These are phyloP conservation scores for Chloroidium sp. DNA, from an alignment of 163 green algal genomes.

Conservation along the genomic window DNA sequence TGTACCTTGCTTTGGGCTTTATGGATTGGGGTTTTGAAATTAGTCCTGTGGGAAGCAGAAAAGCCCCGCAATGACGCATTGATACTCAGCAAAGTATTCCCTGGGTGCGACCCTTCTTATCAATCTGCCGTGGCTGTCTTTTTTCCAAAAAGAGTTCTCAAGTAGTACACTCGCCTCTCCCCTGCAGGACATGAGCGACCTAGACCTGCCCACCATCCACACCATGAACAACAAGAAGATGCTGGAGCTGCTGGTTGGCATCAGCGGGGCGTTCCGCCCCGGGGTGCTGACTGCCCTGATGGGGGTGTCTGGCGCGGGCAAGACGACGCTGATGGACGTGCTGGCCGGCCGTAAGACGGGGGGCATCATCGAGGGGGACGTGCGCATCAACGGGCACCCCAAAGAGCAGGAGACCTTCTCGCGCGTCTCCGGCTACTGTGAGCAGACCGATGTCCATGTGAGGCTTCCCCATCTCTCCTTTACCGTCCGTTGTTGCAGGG, in stretches of 20 bases:
- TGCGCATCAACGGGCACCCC: slow-evolving; percentile 44
- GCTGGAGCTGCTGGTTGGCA: slow-evolving; percentile 46
- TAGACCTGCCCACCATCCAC: slow-evolving; percentile 4
- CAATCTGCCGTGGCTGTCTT: too few species aligned
- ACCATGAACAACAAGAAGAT: slow-evolving; percentile 38
- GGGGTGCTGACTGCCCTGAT: slow-evolving; percentile 66
- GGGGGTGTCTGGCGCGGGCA: slow-evolving; percentile 32
- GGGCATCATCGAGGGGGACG: slow-evolving; percentile 29
- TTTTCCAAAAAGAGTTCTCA: not conserved
- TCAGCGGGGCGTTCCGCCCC: slow-evolving; percentile 55
- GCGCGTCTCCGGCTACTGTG: slow-evolving; percentile 31
- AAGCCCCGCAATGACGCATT: too few species aligned
- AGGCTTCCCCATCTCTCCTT: not conserved
- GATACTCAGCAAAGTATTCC: too few species aligned
- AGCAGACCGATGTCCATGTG: slow-evolving; percentile 14
- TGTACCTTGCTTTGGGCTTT: too few species aligned
- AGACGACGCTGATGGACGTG: slow-evolving; percentile 57
- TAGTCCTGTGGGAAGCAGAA: too few species aligned
- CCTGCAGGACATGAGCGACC: slow-evolving; percentile 6
- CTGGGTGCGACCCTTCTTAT: too few species aligned
- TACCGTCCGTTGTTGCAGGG: not conserved
- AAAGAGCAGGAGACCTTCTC: slow-evolving; percentile 55
- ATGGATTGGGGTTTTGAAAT: too few species aligned
- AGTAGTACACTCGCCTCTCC: not conserved
- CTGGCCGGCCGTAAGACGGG: slow-evolving; percentile 36